Conservation (phyloP, 1,284 basidiomycete genomes). For the Athelia sp. region DNA sequence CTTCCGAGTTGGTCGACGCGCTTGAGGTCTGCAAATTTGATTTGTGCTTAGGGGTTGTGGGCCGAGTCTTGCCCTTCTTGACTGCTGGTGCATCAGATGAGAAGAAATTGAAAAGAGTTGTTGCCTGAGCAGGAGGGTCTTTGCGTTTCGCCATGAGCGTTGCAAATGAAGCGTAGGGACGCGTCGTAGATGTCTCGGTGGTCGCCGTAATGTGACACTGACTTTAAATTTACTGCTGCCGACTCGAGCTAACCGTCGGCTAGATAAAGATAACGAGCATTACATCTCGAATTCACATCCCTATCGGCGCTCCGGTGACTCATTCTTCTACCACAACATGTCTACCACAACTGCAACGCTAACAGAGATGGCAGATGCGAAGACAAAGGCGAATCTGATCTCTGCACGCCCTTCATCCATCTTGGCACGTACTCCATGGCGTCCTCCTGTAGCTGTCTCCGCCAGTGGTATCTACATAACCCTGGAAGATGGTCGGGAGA, state of each 20-base stretch:
- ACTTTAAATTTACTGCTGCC: no score
- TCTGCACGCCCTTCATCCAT: constrained; percentile 30
- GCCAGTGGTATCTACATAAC: constrained; percentile 68
- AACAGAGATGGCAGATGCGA: no score
- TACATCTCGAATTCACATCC: no score
- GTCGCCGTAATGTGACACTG: no score
- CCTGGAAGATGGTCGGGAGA: constrained; percentile 57
- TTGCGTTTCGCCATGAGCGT: constrained; percentile 29
- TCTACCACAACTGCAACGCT: no score
- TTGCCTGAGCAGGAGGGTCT: constrained; percentile 14
- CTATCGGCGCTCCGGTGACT: no score
- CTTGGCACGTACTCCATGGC: constrained; percentile 62
- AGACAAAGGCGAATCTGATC: no score
- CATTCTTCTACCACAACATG: no score
- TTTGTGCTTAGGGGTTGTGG: constrained; percentile 4
- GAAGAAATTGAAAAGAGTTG: constrained; percentile 15
- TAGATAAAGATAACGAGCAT: no score
- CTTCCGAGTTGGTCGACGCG: constrained; percentile 24
- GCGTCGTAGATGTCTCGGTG: no score
- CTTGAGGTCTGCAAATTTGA: constrained; percentile 7
- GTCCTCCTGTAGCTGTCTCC: constrained; percentile 58
- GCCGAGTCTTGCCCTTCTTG: constrained; percentile 17
- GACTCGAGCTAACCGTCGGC: no score
- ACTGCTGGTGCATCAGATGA: constrained; percentile 9
- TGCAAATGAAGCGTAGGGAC: no score